Base-by-base conservation (phyloP, 1,284 basidiomycete species). In the Rhizopogon parksii region DNA sequence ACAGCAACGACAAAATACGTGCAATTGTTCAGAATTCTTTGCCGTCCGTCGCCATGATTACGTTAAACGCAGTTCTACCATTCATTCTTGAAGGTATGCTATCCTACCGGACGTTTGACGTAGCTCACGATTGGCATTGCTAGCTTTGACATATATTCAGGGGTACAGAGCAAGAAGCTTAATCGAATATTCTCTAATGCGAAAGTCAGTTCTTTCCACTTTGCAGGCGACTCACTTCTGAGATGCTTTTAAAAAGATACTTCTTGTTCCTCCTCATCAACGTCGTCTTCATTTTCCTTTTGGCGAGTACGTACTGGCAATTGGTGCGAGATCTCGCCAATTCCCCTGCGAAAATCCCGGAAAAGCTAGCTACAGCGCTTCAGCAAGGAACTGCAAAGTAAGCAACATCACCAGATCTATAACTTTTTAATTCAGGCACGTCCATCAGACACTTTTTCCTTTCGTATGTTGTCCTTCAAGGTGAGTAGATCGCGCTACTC, bases 251-350 rank as follows among this genome's bases (percentile, higher is more conserved):
- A 7, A 11, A 11, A 59, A 94, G 91, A 77, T 94, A 96, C 65
- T 92, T 96, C 62, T 75, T 99, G 40, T 97, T 97, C 73, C 78
- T 99, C 0, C 78, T 99, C 53, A 77, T 94, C 67, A 95, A 95
- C 57, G 95, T 97, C 39, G 86, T 99, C 30, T 96, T 98, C 70
- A 92, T 97, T 57, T 97, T 97, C 73, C 78, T 98, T 9, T 73
- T 95, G 40, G 90, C 91, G 0, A 88, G 84, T 45, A 94, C 93
- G 0, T 94, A 94, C 62, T 91, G 87, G 83, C 87, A 91, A 43
- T 80, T 96, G 14, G 80, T 93, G 4, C 82, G 83, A 38, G 92
- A 95, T 63, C 74, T 95, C 42, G 89, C 91, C 6, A 87, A 91
- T 61, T 88, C 89, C 2, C 89, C 93, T 0, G 85, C 81, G 2